Percentiles rank a stretch among this genome's conserved stretches.
These are phyloP conservation scores for Megacollybia marginata DNA, from an alignment of 768 basidiomycete species.

Conservation along the genomic window DNA sequence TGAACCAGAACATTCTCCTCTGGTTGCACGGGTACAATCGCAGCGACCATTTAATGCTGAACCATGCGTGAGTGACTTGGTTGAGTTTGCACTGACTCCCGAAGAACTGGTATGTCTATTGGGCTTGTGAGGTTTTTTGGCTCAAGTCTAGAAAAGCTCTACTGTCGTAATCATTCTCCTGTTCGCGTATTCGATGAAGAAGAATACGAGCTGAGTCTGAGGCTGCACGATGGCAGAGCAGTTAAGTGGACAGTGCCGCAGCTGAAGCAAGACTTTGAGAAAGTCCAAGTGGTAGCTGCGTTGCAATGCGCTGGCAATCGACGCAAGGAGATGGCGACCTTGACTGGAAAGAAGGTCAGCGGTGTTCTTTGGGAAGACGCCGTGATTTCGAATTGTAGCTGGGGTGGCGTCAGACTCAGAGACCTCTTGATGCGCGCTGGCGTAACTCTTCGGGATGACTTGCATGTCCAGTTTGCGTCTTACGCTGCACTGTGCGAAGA, in stretches of 20 bases:
- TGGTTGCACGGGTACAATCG: constrained; percentile 33
- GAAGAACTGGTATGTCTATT: neutral
- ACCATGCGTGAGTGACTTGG: constrained; percentile 44
- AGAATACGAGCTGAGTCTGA: constrained; percentile 33
- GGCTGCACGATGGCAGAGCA: constrained; percentile 23
- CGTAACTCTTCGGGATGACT: constrained; percentile 23
- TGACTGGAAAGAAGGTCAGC: constrained; percentile 37
- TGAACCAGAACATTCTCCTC: constrained; percentile 43
- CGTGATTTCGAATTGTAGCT: constrained; percentile 62
- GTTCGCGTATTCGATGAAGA: constrained; percentile 43
- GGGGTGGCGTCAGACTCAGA: constrained; percentile 54
- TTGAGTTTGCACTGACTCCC: constrained; percentile 31
- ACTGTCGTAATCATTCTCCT: constrained; percentile 66
- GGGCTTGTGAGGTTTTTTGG: constrained; percentile 8
- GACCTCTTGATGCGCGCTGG: constrained; percentile 45
- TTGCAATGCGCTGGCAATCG: constrained; percentile 70
- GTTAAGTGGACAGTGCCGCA: constrained; percentile 27
- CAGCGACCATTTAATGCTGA: constrained; percentile 65
- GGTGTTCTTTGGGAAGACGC: constrained; percentile 63
- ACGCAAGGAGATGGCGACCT: constrained; percentile 53
- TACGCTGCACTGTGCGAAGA: constrained; percentile 55
- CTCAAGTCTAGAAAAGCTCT: constrained; percentile 63
- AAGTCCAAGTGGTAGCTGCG: constrained; percentile 39
- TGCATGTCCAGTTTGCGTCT: constrained; percentile 57
- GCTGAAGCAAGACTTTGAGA: constrained; percentile 32